phyloP scores from a whole-genome alignment of 1,284 basidiomycete genomes.

The Sporisorium graminicola region DNA sequence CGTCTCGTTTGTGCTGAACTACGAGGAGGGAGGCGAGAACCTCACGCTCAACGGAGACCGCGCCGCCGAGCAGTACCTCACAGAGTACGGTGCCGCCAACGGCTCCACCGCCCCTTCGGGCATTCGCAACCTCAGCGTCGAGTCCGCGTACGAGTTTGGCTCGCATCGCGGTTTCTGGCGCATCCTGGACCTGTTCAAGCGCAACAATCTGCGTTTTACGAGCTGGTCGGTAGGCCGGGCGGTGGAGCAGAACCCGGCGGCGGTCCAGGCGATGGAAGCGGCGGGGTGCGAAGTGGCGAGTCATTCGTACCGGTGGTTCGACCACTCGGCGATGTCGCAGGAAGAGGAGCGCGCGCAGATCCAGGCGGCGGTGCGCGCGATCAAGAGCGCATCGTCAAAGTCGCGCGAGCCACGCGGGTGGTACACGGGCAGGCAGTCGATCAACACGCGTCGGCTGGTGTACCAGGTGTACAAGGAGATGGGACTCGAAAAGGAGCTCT shows the following conservation, averaged over 20 bases:
- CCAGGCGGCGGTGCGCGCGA: conserved; percentile 63
- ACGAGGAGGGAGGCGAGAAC: conserved; percentile 71
- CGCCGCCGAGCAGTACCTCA: conserved; percentile 64
- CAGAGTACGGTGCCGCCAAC: conserved; percentile 65
- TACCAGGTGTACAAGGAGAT: conserved; percentile 63
- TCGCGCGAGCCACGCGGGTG: conserved; percentile 67
- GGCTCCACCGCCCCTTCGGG: conserved; percentile 46
- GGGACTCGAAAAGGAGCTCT: conserved; percentile 56
- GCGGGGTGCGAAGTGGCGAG: conserved; percentile 69
- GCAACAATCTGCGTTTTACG: conserved; percentile 66
- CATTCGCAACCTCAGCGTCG: conserved; percentile 68
- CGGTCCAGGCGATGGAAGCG: conserved; percentile 64
- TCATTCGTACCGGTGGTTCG: conserved; percentile 70
- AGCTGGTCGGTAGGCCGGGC: conserved; percentile 70
- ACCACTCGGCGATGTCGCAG: conserved; percentile 65
- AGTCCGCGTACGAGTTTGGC: conserved; percentile 70
- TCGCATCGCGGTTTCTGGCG: conserved; percentile 71
- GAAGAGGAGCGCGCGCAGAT: conserved; percentile 68
- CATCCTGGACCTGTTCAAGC: conserved; percentile 68
- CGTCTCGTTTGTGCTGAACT: conserved; percentile 70
- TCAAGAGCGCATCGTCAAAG: conserved; percentile 62
- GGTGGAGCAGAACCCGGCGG: conserved; percentile 68
- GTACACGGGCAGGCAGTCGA: conserved; percentile 70
- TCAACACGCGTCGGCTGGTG: conserved; percentile 66
- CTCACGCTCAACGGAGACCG: conserved; percentile 67